Base-by-base conservation (phyloP, 805 yeast genomes). In the Saccharomycopsis vini region DNA sequence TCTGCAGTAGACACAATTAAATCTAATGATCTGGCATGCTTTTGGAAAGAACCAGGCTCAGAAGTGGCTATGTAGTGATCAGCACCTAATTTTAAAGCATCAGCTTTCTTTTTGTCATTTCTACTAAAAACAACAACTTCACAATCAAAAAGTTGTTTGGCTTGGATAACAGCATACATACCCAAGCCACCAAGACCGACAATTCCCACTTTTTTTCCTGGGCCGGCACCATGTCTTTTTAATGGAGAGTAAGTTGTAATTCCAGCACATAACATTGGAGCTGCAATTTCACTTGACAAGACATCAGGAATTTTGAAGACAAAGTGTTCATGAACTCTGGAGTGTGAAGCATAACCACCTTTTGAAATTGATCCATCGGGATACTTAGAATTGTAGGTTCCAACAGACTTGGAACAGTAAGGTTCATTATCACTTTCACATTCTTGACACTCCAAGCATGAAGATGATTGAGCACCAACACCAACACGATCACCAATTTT, bases 161-260 rank as follows among this genome's bases (percentile, higher is more conserved):
- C 79, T 50, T 73, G 73, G 57, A 69, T 67, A 43, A 79, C 58
- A n/a, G 72, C 79, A 67, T 76, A 67, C 63, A 76, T 80, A 39
- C 85, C 85, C 45, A 79, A 67, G 28, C 85, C 85, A 41, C 85
- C 85, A 46, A 79, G 68, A 43, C 83, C 84, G 45, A 73, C 69
- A 45, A 79, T 61, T 35, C 80, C 84, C 40, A 79, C 80, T 36
- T 63, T 68, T 37, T 66, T 65, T 19, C 69, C 66, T 41, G 59
- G 58, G 3, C 57, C 66, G 44, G 57, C 62, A 43, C 63, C 63
- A 22, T 66, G 65, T 60, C 79, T 68, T 46, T 61, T 64, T 52
- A 73, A 58, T 20, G 80, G 80, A 23, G 74, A 69, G 52, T 62
- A 74, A 15, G 68, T 73, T 5, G 79, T 74, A 46, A 73, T 62